phyloP scores from a whole-genome alignment of 2,329 filamentous ascomycete genomes.

The Dissoconium aciculare region DNA sequence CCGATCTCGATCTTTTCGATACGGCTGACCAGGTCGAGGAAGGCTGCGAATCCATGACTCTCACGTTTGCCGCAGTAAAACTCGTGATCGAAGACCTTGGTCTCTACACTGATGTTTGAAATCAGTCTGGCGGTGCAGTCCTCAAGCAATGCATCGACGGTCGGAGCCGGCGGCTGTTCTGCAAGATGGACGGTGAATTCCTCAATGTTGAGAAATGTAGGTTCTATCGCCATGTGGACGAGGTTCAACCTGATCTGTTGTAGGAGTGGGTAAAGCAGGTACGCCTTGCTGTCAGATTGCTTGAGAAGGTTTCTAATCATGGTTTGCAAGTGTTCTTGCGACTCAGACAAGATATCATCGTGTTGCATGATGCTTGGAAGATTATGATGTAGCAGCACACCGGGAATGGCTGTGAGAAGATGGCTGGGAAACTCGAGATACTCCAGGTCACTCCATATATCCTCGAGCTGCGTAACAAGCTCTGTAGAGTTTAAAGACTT shows the following conservation, averaged over 20 bases:
- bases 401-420: constrained; percentile 25
- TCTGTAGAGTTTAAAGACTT: background rate
- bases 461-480: constrained; percentile 13
- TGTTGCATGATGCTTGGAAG: constrained; percentile 4
- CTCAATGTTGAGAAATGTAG: constrained; percentile 24
- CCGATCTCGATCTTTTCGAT: constrained; percentile 16
- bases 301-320: constrained; percentile 10
- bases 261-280: constrained; percentile 20
- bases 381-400: constrained; percentile 25
- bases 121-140: constrained; percentile 24
- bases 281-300: constrained; percentile 18
- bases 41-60: constrained; percentile 29
- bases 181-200: constrained; percentile 28
- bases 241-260: constrained; percentile 13
- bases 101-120: constrained; percentile 19
- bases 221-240: constrained; percentile 16
- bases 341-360: too few relatives aligned
- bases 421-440: constrained; percentile 33
- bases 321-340: constrained; percentile 4
- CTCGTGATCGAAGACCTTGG: constrained; percentile 21
- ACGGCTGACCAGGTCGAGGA: constrained; percentile 32
- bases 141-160: constrained; percentile 33
- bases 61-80: constrained; percentile 32
- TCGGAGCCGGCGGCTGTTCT: constrained; percentile 28
- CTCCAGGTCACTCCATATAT: constrained; percentile 35